phyloP scores from a whole-genome alignment of 306 rosid species.

The Delonix regia region DNA sequence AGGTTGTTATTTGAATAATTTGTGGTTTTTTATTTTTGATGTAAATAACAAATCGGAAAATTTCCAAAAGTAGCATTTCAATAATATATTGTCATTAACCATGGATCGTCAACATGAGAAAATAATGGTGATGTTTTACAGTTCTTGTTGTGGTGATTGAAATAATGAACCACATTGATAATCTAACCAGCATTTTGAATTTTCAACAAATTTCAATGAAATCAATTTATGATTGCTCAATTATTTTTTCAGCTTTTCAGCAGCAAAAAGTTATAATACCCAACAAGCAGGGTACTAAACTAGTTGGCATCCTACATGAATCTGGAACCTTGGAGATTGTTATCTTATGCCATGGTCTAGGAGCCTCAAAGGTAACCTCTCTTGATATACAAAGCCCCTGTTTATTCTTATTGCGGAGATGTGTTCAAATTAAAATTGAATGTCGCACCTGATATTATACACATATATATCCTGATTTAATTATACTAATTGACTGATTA shows the following conservation, averaged over 20 bases:
- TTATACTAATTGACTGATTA: constrained; percentile 11
- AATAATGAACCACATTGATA: background rate
- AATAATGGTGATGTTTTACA: background rate
- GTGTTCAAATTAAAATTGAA: background rate
- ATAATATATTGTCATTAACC: background rate
- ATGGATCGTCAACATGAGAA: background rate
- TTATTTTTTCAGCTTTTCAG: constrained; percentile 43
- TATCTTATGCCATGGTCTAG: constrained; percentile 77
- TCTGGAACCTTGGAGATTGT: constrained; percentile 64
- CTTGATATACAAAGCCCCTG: background rate
- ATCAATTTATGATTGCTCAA: constrained; percentile 15
- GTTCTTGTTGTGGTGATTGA: background rate
- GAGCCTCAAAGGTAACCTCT: constrained; percentile 59
- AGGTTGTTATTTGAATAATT: background rate
- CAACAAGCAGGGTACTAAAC: constrained; percentile 63
- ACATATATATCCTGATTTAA: background rate
- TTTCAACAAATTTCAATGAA: constrained; percentile 11
- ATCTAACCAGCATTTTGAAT: background rate
- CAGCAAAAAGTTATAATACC: constrained; percentile 55
- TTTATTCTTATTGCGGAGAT: background rate
- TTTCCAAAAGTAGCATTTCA: background rate
- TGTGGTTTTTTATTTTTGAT: background rate
- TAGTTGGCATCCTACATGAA: constrained; percentile 78
- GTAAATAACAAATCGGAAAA: background rate
- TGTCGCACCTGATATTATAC: constrained; percentile 5